These are phyloP conservation scores for Trichophyton schoenleinii DNA, from an alignment of 2,329 filamentous ascomycete species.

Conservation along the genomic window DNA sequence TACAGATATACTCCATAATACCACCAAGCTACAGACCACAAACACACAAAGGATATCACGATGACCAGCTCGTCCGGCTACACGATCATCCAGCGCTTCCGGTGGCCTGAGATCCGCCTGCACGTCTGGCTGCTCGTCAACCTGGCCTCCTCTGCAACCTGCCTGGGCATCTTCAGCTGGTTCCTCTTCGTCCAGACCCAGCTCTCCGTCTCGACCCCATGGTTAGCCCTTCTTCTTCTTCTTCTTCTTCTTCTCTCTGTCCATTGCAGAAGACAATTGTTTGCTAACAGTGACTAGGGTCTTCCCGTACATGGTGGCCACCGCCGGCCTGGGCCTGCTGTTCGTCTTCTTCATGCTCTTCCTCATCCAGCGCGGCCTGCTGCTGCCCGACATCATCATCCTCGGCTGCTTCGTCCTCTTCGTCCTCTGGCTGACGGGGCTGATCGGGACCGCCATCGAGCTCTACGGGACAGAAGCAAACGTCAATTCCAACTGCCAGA, in stretches of 20 bases:
- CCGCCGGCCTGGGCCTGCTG: slow-evolving; percentile 43
- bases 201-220: slow-evolving; percentile 45
- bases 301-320: slow-evolving; percentile 51
- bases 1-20: neutral
- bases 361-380: slow-evolving; percentile 43
- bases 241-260: neutral
- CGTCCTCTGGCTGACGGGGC: slow-evolving; percentile 48
- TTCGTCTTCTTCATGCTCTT: slow-evolving; percentile 48
- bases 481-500: slow-evolving; percentile 47
- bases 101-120: slow-evolving; percentile 53
- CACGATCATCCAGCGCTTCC: slow-evolving; percentile 33
- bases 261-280: neutral
- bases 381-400: slow-evolving; percentile 48
- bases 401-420: slow-evolving; percentile 50
- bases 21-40: neutral
- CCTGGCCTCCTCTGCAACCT: slow-evolving; percentile 43
- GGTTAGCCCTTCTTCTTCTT: slow-evolving; percentile 32
- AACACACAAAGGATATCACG: neutral
- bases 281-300: slow-evolving; percentile 35
- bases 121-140: slow-evolving; percentile 55
- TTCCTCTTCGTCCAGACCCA: slow-evolving; percentile 48
- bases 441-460: slow-evolving; percentile 52
- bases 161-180: slow-evolving; percentile 48
- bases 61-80: slow-evolving; percentile 7
- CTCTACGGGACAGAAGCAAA: slow-evolving; percentile 45